phyloP scores from a whole-genome alignment of 495 filamentous ascomycete genomes.

The Terfezia boudieri region DNA sequence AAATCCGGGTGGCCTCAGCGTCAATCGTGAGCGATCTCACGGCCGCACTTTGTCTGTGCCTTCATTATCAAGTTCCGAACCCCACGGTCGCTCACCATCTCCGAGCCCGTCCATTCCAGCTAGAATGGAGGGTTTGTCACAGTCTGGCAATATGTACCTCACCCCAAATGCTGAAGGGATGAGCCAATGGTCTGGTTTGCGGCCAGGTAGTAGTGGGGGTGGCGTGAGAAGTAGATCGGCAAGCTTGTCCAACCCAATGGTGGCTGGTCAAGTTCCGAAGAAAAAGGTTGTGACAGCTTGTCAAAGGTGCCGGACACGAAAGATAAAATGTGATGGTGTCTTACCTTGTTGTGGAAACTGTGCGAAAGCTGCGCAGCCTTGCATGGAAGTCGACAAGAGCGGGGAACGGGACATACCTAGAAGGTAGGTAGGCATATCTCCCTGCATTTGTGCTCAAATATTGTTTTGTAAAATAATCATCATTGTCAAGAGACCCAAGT shows the following conservation, averaged over 20 bases:
- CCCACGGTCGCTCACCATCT: neutral
- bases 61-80: neutral
- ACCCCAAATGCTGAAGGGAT: neutral
- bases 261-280: constrained; percentile 6
- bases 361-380: constrained; percentile 13
- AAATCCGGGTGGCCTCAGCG: neutral
- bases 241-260: constrained; percentile 13
- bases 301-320: constrained; percentile 18
- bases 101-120: neutral
- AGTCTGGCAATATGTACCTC: neutral
- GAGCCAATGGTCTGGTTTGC: neutral
- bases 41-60: neutral
- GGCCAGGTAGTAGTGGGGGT: neutral
- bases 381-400: constrained; percentile 17
- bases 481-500: neutral
- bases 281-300: constrained; percentile 20
- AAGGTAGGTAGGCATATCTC: constrained; percentile 10
- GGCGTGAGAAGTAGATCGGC: constrained; percentile 13
- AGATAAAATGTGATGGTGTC: constrained; percentile 17
- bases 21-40: neutral
- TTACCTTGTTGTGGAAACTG: constrained; percentile 17
- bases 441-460: too few species aligned
- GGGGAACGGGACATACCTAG: constrained; percentile 18
- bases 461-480: neutral
- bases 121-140: neutral